Evolutionary conservation across 805 yeast genomes (phyloP), one percentile per base, ranked within the genome.

Genomic region (Metschnikowia noctiluminum): DNA sequence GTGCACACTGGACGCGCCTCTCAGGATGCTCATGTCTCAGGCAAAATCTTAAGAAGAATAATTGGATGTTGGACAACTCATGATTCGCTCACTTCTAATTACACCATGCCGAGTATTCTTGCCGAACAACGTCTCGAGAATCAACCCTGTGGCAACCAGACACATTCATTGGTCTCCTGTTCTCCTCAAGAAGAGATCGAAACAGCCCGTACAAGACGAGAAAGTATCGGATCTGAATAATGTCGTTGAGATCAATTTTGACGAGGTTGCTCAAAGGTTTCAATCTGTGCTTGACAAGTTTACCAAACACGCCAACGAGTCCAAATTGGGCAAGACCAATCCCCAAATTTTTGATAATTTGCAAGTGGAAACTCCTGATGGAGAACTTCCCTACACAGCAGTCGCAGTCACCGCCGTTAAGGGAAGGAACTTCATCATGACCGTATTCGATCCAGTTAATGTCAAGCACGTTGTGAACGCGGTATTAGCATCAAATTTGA

Each of bases 401-500:
- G 67, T 89, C 28, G 96, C 96, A 1, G 84, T 84, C 52, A 84
- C 92, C 2, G 70, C 85, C 0, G 56, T 81, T 45, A 85, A 85
- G 56, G 94, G 92, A 7, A 77, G 87, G 57, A 75, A 81, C 56
- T 72, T 89, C 45, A 67, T 79, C 31, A 80, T 92, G n/a, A 89
- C 96, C 0, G 91, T 90, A 1, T 92, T 85, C 65, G 97, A 92
- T 60, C 96, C 96, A 7, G 76, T 75, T 44, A 78, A 87, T 55
- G 76, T 81, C 36, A 85, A 88, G 57, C 76, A 79, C 51, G 79
- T 92, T 28, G 77, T 86, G 28, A 82, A 89, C 45, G 76, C 91
- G 0, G 82, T 92, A 15, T 64, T 89, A 51, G 85, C 79, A 1
- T 74, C 91, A 0, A 79, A 80, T 9, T 68, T 88, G 62, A 87